phyloP scores from a whole-genome alignment of 2,329 filamentous ascomycete genomes.

The Penicillium sp. region DNA sequence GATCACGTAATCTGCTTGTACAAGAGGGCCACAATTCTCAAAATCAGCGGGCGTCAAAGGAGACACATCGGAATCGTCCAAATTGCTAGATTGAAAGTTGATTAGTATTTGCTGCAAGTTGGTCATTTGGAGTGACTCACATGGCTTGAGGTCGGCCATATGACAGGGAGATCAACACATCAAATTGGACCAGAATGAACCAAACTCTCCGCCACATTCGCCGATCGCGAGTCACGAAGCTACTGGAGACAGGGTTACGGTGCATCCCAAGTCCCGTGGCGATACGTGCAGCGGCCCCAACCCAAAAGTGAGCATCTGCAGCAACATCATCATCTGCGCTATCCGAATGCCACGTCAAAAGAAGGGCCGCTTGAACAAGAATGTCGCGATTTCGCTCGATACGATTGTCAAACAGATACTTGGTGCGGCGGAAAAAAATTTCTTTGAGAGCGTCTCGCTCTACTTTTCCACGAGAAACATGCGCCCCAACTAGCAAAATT shows the following conservation, averaged over 20 bases:
- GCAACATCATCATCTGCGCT: conserved; percentile 53
- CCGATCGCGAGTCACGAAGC: conserved; percentile 41
- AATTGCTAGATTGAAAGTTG: conserved; percentile 30
- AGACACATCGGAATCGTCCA: conserved; percentile 53
- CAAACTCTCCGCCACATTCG: conserved; percentile 45
- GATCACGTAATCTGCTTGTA: conserved; percentile 47
- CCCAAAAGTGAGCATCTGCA: conserved; percentile 54
- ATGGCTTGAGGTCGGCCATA: conserved; percentile 55
- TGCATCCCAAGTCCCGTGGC: conserved; percentile 57
- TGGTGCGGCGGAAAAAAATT: conserved; percentile 53
- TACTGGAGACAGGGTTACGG: conserved; percentile 42
- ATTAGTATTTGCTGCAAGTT: conserved; percentile 1
- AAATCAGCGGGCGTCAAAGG: conserved; percentile 47
- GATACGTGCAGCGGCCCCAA: conserved; percentile 52
- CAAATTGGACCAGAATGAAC: conserved; percentile 46
- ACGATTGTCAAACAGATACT: conserved; percentile 53
- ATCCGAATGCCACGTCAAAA: conserved; percentile 57
- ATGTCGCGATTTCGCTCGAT: conserved; percentile 54
- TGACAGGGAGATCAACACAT: conserved; percentile 44
- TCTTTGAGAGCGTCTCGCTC: conserved; percentile 47
- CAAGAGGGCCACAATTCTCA: conserved; percentile 45
- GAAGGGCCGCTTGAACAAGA: conserved; percentile 54
- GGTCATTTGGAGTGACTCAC: conserved; percentile 25
- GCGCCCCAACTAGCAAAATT: conserved; percentile 52
- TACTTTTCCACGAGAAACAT: conserved; percentile 44